Conservation (phyloP, 2,329 filamentous ascomycete genomes). For the Hymenotorrendiella dingleyae region DNA sequence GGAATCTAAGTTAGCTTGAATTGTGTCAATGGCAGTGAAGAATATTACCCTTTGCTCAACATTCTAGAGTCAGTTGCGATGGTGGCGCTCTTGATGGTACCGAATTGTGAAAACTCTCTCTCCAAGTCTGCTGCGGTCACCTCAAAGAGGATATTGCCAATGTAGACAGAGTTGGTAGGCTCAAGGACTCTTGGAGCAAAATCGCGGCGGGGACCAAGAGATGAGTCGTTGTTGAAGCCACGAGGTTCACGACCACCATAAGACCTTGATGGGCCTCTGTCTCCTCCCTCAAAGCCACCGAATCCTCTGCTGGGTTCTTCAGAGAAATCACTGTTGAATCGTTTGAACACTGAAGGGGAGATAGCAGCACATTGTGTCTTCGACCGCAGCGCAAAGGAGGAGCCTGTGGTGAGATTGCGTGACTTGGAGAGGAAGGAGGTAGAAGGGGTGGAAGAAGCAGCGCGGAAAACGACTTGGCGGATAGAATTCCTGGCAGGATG, state of each 20-base stretch:
- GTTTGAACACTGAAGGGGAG: slow-evolving; percentile 35
- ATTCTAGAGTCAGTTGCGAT: slow-evolving; percentile 57
- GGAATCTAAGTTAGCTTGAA: slow-evolving; percentile 10
- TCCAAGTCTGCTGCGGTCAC: slow-evolving; percentile 54
- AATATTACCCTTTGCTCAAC: slow-evolving; percentile 60
- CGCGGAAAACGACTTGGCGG: slow-evolving; percentile 50
- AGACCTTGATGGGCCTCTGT: neutral
- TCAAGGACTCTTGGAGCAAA: neutral
- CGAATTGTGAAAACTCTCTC: slow-evolving; percentile 52
- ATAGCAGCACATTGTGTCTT: slow-evolving; percentile 31
- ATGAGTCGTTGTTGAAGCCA: too few species aligned
- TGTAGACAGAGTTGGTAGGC: slow-evolving; percentile 41
- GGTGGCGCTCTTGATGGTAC: slow-evolving; percentile 44
- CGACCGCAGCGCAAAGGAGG: slow-evolving; percentile 28
- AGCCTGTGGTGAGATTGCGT: slow-evolving; percentile 34
- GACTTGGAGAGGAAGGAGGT: slow-evolving; percentile 37
- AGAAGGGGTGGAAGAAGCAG: slow-evolving; percentile 43
- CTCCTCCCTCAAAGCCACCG: neutral
- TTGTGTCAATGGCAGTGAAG: neutral
- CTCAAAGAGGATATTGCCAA: slow-evolving; percentile 68
- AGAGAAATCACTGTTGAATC: slow-evolving; percentile 40
- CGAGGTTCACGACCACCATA: neutral
- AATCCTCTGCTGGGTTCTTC: neutral
- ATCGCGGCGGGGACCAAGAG: too few species aligned
- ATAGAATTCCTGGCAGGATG: slow-evolving; percentile 32